Evolutionary conservation across 768 basidiomycete species (phyloP).

Genomic region (Xerocomellus intermedius): DNA sequence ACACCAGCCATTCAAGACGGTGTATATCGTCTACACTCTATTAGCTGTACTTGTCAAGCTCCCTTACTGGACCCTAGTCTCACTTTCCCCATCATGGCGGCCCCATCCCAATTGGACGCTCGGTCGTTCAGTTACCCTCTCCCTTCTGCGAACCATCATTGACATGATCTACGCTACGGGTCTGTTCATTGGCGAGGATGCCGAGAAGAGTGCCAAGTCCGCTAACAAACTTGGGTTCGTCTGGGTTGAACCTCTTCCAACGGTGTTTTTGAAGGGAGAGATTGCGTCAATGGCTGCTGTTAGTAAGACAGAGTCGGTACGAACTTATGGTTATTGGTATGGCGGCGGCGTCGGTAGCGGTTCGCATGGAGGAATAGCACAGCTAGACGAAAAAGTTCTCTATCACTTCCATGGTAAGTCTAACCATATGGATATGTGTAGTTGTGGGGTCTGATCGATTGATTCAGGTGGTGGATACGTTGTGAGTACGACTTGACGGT

Average conservation of each 20-base stretch:
- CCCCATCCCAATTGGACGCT: neutral
- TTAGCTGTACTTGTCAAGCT: neutral
- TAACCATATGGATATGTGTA: too few species aligned
- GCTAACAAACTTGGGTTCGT: neutral
- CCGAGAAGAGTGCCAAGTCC: conserved; percentile 2
- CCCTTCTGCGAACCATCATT: neutral
- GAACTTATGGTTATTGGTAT: conserved; percentile 4
- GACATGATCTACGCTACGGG: neutral
- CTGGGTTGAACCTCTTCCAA: neutral
- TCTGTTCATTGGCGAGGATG: conserved; percentile 1
- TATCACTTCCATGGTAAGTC: conserved; percentile 5
- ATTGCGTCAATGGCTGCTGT: neutral
- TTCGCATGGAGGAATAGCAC: conserved; percentile 5
- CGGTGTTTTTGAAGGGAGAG: conserved; percentile 1
- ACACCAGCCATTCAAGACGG: neutral
- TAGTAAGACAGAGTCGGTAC: neutral
- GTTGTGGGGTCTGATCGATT: neutral
- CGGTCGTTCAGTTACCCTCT: neutral
- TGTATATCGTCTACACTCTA: neutral
- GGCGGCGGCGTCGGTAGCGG: neutral
- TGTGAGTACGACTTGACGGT: neutral
- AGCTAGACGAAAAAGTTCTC: conserved; percentile 1
- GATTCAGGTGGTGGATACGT: neutral
- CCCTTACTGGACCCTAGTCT: conserved; percentile 1
- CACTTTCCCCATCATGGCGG: neutral